Evolutionary conservation across 1,284 basidiomycete species (phyloP).

Genomic region (Cutaneotrichosporon sp.): DNA sequence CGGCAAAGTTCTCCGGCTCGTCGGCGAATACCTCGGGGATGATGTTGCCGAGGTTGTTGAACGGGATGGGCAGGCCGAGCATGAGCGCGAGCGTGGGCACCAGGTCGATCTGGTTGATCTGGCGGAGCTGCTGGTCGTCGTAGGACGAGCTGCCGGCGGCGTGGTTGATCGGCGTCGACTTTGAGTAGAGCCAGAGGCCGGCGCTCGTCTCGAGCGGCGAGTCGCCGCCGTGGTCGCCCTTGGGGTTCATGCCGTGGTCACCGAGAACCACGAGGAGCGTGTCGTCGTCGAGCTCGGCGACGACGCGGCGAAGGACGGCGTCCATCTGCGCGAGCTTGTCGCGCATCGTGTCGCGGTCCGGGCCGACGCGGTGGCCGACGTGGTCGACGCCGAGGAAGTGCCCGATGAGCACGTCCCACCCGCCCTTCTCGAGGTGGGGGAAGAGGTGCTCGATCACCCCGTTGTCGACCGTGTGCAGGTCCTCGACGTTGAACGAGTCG

Average conservation of each 20-base stretch:
- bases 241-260: slow-evolving; percentile 95
- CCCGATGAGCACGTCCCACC: slow-evolving; percentile 83
- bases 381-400: slow-evolving; percentile 99
- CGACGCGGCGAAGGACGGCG: slow-evolving; percentile 69
- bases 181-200: slow-evolving; percentile 90
- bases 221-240: slow-evolving; percentile 96
- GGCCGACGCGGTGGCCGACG: slow-evolving; percentile 91
- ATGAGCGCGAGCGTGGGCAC: slow-evolving; percentile 88
- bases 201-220: slow-evolving; percentile 80
- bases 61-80: slow-evolving; percentile 90
- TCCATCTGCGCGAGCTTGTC: slow-evolving; percentile 87
- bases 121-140: slow-evolving; percentile 70
- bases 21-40: slow-evolving; percentile 82
- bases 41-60: slow-evolving; percentile 87
- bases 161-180: slow-evolving; percentile 55
- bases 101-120: slow-evolving; percentile 90
- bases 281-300: slow-evolving; percentile 68
- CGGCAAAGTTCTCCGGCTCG: slow-evolving; percentile 56
- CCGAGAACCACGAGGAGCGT: slow-evolving; percentile 90
- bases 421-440: slow-evolving; percentile 66
- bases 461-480: slow-evolving; percentile 91
- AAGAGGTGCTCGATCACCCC: slow-evolving; percentile 85
- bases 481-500: slow-evolving; percentile 98
- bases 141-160: slow-evolving; percentile 53
- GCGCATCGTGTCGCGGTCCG: slow-evolving; percentile 82